These are phyloP conservation scores for Besnoitia besnoiti DNA, from an alignment of 169 alveolate species.

Conservation along the genomic window DNA sequence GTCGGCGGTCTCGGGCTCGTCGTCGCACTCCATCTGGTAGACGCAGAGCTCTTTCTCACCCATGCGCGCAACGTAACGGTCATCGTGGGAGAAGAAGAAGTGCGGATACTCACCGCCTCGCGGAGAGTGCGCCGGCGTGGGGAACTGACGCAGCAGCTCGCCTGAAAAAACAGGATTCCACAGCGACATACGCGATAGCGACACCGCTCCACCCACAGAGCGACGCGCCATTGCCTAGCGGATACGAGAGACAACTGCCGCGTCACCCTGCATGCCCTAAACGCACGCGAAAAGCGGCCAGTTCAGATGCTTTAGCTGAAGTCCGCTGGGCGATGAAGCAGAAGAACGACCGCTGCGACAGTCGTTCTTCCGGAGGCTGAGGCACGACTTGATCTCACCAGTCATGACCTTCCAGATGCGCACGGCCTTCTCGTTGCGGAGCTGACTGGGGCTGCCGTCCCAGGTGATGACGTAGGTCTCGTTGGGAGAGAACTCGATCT, in stretches of 20 bases:
- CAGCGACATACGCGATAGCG: too few relatives aligned
- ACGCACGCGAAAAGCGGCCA: neutral
- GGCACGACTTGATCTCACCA: too few relatives aligned
- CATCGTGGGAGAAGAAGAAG: slow-evolving; percentile 87
- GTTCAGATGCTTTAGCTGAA: too few relatives aligned
- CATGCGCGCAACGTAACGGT: slow-evolving; percentile 85
- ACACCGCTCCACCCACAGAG: too few relatives aligned
- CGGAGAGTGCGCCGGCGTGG: slow-evolving; percentile 80
- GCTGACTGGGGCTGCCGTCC: slow-evolving; percentile 89
- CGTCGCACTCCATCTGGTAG: slow-evolving; percentile 65
- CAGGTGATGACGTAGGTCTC: slow-evolving; percentile 89
- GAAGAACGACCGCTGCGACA: too few relatives aligned
- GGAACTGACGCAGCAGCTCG: slow-evolving; percentile 62
- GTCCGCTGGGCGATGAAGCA: slow-evolving; percentile 26
- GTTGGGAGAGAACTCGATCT: slow-evolving; percentile 84
- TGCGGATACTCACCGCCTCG: slow-evolving; percentile 82
- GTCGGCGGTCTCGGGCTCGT: slow-evolving; percentile 1
- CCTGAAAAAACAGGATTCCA: slow-evolving; percentile 52
- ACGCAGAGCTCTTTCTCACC: slow-evolving; percentile 73
- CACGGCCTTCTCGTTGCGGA: slow-evolving; percentile 84
- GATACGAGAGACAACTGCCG: too few relatives aligned
- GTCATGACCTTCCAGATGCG: slow-evolving; percentile 89
- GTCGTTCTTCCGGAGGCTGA: too few relatives aligned
- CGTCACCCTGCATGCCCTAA: neutral
- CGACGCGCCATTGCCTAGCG: too few relatives aligned